phyloP scores from a whole-genome alignment of 352 stramenopile genomes.

The Phytophthora idaei region DNA sequence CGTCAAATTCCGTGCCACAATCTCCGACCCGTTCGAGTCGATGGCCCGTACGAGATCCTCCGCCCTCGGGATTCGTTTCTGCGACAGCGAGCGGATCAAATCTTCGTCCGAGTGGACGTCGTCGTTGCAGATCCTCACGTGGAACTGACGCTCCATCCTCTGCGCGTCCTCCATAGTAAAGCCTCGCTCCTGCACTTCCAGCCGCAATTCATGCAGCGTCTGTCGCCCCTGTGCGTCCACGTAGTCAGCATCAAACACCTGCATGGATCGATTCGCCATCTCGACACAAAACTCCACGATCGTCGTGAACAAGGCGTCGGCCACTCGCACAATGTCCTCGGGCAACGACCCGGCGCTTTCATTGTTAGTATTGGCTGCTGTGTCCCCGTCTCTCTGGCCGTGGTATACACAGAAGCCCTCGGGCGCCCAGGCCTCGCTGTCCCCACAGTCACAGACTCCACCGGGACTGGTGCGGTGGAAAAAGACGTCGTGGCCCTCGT shows the following conservation, averaged over 20 bases:
- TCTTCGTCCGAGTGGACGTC: constrained; percentile 99
- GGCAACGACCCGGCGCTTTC: constrained; percentile 36
- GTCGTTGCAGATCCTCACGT: constrained; percentile 97
- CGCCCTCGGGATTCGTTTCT: constrained; percentile 69
- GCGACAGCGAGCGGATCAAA: constrained; percentile 91
- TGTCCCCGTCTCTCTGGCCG: constrained; percentile 44
- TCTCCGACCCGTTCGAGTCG: constrained; percentile 76
- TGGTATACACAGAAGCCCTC: constrained; percentile 95
- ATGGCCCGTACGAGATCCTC: constrained; percentile 72
- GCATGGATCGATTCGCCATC: constrained; percentile 75
- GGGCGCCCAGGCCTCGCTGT: constrained; percentile 96
- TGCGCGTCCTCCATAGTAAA: constrained; percentile 23
- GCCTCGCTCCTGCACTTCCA: constrained; percentile 22
- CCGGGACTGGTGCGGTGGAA: constrained; percentile 81
- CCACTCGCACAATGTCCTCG: constrained; percentile 51
- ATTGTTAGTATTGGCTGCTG: constrained; percentile 19
- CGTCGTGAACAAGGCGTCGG: constrained; percentile 68
- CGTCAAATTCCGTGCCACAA: constrained; percentile 60
- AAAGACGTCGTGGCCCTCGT: constrained; percentile 94
- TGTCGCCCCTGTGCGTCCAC: constrained; percentile 58
- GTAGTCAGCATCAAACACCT: constrained; percentile 67
- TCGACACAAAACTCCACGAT: constrained; percentile 77
- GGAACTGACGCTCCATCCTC: constrained; percentile 66
- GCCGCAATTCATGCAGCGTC: constrained; percentile 37
- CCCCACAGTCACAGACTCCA: constrained; percentile 98